Conservation (phyloP, 179 eudicot genomes). For the Silene noctiflora region DNA sequence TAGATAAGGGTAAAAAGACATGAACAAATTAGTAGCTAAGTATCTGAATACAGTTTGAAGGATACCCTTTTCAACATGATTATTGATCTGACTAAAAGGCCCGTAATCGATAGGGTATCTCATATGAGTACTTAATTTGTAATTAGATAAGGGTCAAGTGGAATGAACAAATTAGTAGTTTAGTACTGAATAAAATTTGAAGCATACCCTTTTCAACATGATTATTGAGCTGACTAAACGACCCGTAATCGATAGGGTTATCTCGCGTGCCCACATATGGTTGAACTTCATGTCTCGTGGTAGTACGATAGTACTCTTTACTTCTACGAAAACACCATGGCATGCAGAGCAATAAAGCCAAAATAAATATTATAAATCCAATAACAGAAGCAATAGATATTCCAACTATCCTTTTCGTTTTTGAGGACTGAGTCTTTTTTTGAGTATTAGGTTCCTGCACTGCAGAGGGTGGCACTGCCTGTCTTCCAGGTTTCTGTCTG, state of each 20-base stretch:
- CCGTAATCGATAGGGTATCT: conserved; percentile 24
- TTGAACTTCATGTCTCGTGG: conserved; percentile 62
- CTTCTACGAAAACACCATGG: conserved; percentile 58
- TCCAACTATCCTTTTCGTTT: conserved; percentile 57
- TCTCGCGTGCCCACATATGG: conserved; percentile 55
- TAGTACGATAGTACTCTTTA: conserved; percentile 36
- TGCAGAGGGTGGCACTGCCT: conserved; percentile 52
- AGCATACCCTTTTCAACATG: conserved; percentile 24
- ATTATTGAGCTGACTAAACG: conserved; percentile 15
- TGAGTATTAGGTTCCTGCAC: conserved; percentile 43
- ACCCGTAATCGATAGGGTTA: conserved; percentile 16
- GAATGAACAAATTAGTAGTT: too few relatives aligned
- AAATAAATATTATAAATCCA: conserved; percentile 54
- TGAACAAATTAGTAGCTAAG: background rate
- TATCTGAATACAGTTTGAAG: background rate
- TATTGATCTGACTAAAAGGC: conserved; percentile 10
- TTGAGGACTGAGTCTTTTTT: conserved; percentile 35
- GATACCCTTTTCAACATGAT: conserved; percentile 24
- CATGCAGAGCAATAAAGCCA: conserved; percentile 56
- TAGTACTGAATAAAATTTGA: background rate
- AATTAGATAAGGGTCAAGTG: too few relatives aligned
- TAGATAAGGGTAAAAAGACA: too few relatives aligned
- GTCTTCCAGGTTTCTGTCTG: conserved; percentile 48
- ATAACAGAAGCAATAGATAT: conserved; percentile 61
- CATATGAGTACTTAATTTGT: conserved; percentile 11